Evolutionary conservation across 352 stramenopile genomes (phyloP).

Genomic region (Globisporangium orthogonon): DNA sequence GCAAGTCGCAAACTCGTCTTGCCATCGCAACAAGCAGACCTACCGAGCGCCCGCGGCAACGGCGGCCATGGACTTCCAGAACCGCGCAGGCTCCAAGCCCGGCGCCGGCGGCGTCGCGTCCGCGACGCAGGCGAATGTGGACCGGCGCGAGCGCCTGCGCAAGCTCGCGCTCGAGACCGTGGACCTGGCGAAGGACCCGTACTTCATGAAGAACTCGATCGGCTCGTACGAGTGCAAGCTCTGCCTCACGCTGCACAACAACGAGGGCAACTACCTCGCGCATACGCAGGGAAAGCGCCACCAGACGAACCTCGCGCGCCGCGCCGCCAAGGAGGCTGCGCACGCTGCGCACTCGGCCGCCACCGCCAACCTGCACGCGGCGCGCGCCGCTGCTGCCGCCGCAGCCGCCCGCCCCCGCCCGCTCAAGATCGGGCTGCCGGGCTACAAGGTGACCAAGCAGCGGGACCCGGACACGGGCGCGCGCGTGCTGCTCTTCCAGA

Average conservation of each 20-base stretch:
- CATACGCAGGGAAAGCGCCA: slow-evolving; percentile 99
- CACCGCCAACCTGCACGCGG: slow-evolving; percentile 34
- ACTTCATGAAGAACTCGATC: slow-evolving; percentile 99
- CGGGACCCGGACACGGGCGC: slow-evolving; percentile 78
- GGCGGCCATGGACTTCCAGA: slow-evolving; percentile 75
- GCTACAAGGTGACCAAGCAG: slow-evolving; percentile 98
- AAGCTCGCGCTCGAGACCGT: slow-evolving; percentile 98
- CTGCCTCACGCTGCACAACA: slow-evolving; percentile 98
- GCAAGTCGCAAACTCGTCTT: too few relatives aligned
- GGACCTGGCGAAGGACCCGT: slow-evolving; percentile 98
- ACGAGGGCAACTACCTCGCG: slow-evolving; percentile 98
- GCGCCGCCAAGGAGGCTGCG: slow-evolving; percentile 81
- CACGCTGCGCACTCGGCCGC: slow-evolving; percentile 47
- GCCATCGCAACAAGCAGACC: background rate
- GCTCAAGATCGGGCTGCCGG: slow-evolving; percentile 94
- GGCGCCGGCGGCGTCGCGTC: slow-evolving; percentile 70
- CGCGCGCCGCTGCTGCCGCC: slow-evolving; percentile 28
- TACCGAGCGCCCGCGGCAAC: too few relatives aligned
- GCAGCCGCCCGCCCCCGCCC: slow-evolving; percentile 55
- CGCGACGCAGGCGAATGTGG: slow-evolving; percentile 79
- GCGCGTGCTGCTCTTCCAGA: slow-evolving; percentile 89
- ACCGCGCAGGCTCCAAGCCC: slow-evolving; percentile 78
- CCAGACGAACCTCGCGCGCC: slow-evolving; percentile 93
- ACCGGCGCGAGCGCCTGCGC: slow-evolving; percentile 94
- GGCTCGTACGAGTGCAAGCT: slow-evolving; percentile 99